Evolutionary conservation across 2,329 filamentous ascomycete species (phyloP).

Genomic region (Intubia oerlemansii): DNA sequence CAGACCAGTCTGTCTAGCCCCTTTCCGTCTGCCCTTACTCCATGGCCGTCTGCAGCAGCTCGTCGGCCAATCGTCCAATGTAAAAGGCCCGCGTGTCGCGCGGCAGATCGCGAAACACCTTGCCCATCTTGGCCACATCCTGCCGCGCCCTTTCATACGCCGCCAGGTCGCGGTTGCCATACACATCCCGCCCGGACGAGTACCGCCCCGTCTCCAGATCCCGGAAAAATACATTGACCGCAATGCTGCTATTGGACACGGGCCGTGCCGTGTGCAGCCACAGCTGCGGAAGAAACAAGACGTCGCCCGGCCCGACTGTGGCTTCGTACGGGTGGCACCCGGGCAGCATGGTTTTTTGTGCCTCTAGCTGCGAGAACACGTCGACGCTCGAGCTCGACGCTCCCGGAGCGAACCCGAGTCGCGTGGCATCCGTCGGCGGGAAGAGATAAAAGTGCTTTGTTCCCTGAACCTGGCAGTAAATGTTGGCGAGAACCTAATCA

Average conservation of each 20-base stretch:
- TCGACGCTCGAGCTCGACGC: constrained; percentile 63
- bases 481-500: constrained; percentile 58
- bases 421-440: constrained; percentile 51
- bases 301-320: constrained; percentile 45
- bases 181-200: constrained; percentile 58
- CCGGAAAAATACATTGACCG: constrained; percentile 80
- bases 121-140: constrained; percentile 46
- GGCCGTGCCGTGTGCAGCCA: constrained; percentile 65
- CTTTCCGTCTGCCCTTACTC: too few species aligned
- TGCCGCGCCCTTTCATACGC: constrained; percentile 65
- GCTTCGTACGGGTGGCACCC: constrained; percentile 45
- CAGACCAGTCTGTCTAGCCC: too few species aligned
- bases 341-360: constrained; percentile 17
- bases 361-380: constrained; percentile 33
- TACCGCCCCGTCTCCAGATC: constrained; percentile 47
- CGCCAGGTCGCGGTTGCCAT: constrained; percentile 69
- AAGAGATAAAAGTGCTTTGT: constrained; percentile 57
- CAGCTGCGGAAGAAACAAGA: constrained; percentile 61
- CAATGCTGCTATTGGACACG: constrained; percentile 38
- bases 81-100: constrained; percentile 53
- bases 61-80: constrained; percentile 46
- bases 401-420: constrained; percentile 51
- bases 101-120: constrained; percentile 42
- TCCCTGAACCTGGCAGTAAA: constrained; percentile 61
- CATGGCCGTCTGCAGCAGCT: constrained; percentile 23